A percentile compares a stretch with the other conserved stretches of the same genome.
Conservation (phyloP, 257 asterid species). For the Nicotiana paniculata region DNA sequence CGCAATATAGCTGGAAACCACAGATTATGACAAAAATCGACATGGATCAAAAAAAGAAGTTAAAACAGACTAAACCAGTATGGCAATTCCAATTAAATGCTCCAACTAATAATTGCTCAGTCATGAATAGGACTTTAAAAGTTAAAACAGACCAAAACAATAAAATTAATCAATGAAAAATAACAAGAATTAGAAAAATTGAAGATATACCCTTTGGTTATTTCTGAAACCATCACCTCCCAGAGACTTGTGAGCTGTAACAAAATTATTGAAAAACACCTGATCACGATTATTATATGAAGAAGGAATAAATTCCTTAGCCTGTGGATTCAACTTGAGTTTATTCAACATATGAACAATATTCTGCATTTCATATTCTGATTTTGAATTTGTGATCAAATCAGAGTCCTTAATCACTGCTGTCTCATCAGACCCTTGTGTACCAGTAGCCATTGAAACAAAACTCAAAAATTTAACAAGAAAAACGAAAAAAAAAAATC, state of each 20-base stretch:
- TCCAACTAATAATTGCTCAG: background rate
- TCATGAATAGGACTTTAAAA: background rate
- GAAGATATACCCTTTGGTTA: conserved; percentile 62
- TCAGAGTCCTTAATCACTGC: conserved; percentile 50
- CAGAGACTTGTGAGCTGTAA: conserved; percentile 35
- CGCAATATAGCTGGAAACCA: background rate
- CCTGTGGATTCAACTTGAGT: conserved; percentile 79
- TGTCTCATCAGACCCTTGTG: conserved; percentile 65
- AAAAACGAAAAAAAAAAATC: background rate
- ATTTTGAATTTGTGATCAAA: conserved; percentile 43
- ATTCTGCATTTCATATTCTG: conserved; percentile 57
- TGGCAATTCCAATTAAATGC: background rate
- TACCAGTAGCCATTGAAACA: conserved; percentile 80
- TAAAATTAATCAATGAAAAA: background rate
- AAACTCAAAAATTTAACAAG: conserved; percentile 14
- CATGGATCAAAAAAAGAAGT: background rate
- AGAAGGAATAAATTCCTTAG: conserved; percentile 87
- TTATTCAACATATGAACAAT: conserved; percentile 55
- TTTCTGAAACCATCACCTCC: conserved; percentile 55
- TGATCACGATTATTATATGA: conserved; percentile 55
- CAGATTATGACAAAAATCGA: background rate
- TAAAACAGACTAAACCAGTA: background rate
- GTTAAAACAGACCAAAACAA: conserved; percentile 4
- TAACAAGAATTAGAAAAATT: conserved; percentile 1
- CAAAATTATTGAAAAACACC: conserved; percentile 38